phyloP scores from a whole-genome alignment of 2,329 filamentous ascomycete genomes.

The Fusarium sp. region DNA sequence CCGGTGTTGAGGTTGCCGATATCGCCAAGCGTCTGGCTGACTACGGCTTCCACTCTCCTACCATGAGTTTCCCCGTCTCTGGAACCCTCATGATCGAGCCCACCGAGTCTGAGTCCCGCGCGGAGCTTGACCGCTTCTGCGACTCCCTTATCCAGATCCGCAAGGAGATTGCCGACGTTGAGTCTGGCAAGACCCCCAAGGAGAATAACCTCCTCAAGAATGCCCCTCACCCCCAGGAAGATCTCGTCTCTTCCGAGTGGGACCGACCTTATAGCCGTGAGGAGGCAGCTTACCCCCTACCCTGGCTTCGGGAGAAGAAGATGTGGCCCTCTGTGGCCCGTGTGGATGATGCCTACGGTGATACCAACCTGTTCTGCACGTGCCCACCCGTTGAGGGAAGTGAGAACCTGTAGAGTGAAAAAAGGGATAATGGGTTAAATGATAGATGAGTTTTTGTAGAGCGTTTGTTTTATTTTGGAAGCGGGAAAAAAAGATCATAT shows the following conservation, averaged over 20 bases:
- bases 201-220: constrained; percentile 89
- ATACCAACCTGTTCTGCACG: constrained; percentile 94
- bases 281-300: constrained; percentile 86
- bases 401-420: constrained; percentile 31
- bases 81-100: constrained; percentile 99
- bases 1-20: constrained; percentile 90
- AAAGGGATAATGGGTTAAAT: constrained; percentile 15
- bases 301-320: constrained; percentile 91
- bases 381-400: constrained; percentile 84
- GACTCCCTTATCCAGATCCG: constrained; percentile 90
- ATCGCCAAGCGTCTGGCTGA: constrained; percentile 96
- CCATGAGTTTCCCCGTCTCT: constrained; percentile 95
- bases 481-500: constrained; percentile 33
- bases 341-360: constrained; percentile 90
- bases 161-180: constrained; percentile 84
- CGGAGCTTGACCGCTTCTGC: constrained; percentile 93
- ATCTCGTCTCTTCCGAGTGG: constrained; percentile 79
- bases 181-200: constrained; percentile 79
- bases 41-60: constrained; percentile 96
- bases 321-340: constrained; percentile 93
- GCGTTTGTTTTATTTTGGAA: constrained; percentile 14
- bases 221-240: constrained; percentile 85
- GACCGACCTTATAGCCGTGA: constrained; percentile 83
- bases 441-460: constrained; percentile 9
- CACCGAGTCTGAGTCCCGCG: constrained; percentile 91